Evolutionary conservation across 345 rosid species (phyloP), one percentile per base, ranked within the genome.

Genomic region (Theobroma cacao): DNA sequence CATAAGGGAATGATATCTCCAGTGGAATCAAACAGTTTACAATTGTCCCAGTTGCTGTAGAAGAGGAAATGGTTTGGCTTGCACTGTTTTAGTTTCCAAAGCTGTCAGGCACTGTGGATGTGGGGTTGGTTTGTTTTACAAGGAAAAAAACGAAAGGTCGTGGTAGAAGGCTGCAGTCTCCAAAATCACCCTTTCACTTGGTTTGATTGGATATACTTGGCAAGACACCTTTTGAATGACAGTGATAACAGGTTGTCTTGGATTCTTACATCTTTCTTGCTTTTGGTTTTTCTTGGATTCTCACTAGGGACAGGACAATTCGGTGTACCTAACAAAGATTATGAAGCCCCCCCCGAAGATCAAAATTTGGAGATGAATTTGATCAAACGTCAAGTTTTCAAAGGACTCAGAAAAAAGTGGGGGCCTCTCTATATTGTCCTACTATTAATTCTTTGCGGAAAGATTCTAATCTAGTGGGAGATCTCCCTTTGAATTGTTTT

Each of bases 321-420:
- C 20, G 75, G 63, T 72, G 75, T 52, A 50, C 75, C 75, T 72
- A 72, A 61, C 66, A 31, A 61, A 72, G n/a, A 70, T 28, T 31
- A 28, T 17, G n/a, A 47, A 62, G n/a, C 17, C 8, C n/a, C n/a
- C n/a, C 7, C 9, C 5, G 24, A 56, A 14, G 15, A 4, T 2
- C n/a, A 20, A 9, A 9, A 56, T 2, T 56, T 17, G 6, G 61
- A 14, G 20, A 17, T 17, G 24, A 33, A 38, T 26, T 22, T 8
- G 41, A 64, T 17, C 7, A 64, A 17, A 64, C 41, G 40, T 53
- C 59, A 53, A 53, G 26, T 53, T 56, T n/a, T 24, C 61, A 56
- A 24, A 53, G 26, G 26, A 18, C 26, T 26, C 62, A 7, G 53
- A 5, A 14, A 53, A 53, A 7, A 53, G n/a, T n/a, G n/a, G n/a